phyloP scores from a whole-genome alignment of 768 basidiomycete species.

The Boletus rufocinnamomeus region DNA sequence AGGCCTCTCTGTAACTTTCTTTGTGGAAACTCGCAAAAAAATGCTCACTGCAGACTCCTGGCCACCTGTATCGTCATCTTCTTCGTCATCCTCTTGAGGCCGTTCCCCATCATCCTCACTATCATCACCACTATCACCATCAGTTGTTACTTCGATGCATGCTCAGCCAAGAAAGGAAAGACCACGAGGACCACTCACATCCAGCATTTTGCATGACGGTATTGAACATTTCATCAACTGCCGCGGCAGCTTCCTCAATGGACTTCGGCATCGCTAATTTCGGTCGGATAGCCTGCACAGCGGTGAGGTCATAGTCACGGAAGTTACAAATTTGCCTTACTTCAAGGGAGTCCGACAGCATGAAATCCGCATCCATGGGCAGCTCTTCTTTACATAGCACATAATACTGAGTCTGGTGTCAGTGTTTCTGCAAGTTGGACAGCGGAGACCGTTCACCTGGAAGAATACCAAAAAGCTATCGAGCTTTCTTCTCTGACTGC shows the following conservation, averaged over 20 bases:
- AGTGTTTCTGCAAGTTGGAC: constrained; percentile 3
- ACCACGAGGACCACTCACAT: constrained; percentile 38
- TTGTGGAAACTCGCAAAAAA: constrained; percentile 1
- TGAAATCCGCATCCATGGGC: constrained; percentile 99
- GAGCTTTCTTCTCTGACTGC: constrained; percentile 87
- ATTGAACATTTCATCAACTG: constrained; percentile 89
- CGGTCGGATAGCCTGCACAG: constrained; percentile 76
- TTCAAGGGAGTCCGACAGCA: constrained; percentile 93
- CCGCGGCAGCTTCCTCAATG: constrained; percentile 81
- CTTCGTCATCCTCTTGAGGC: constrained; percentile 56
- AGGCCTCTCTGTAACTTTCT: not conserved
- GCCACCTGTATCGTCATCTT: constrained; percentile 54
- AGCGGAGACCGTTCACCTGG: constrained; percentile 57
- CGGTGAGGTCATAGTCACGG: constrained; percentile 2
- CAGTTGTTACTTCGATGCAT: constrained; percentile 33
- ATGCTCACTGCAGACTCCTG: constrained; percentile 56
- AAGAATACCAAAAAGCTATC: constrained; percentile 93
- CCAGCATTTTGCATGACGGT: constrained; percentile 61
- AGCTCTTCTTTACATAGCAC: constrained; percentile 83
- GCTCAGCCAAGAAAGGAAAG: constrained; percentile 17
- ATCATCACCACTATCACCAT: constrained; percentile 50
- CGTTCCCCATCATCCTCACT: constrained; percentile 50
- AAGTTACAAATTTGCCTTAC: constrained; percentile 40
- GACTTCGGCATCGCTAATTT: constrained; percentile 70
- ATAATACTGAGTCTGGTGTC: constrained; percentile 61